phyloP scores from a whole-genome alignment of 495 filamentous ascomycete species.

The Cryomyces minteri region DNA sequence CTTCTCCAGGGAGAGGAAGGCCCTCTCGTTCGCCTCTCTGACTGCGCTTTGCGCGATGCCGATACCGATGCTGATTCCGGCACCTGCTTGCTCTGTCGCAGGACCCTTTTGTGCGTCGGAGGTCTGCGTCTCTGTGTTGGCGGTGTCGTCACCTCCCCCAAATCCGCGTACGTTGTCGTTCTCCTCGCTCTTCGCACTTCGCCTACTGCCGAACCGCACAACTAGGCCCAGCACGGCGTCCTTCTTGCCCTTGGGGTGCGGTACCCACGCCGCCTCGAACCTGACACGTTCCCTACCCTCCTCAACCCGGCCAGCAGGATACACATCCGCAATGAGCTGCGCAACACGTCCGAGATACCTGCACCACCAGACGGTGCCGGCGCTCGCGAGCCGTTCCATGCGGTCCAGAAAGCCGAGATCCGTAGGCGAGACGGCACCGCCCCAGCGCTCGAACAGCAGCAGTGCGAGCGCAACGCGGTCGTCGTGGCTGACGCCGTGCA shows the following conservation, averaged over 20 bases:
- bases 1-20: conserved; percentile 3
- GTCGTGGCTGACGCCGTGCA: conserved; percentile 55
- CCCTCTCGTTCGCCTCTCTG: no score
- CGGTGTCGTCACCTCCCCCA: conserved; percentile 12
- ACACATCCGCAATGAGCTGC: conserved; percentile 23
- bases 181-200: background rate
- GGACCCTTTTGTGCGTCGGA: background rate
- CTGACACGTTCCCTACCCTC: background rate
- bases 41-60: background rate
- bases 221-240: background rate
- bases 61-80: conserved; percentile 12
- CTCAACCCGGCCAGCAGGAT: conserved; percentile 29
- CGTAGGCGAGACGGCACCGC: conserved; percentile 36
- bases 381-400: conserved; percentile 27
- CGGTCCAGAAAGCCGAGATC: conserved; percentile 29
- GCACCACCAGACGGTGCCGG: conserved; percentile 39
- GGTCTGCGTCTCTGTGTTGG: no score
- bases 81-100: conserved; percentile 12
- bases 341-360: conserved; percentile 40
- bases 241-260: background rate
- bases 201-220: background rate
- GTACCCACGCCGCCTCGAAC: background rate
- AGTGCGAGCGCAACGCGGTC: conserved; percentile 54
- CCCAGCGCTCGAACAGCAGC: conserved; percentile 61
- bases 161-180: no score